Conservation (phyloP, 768 basidiomycete species). For the Termitomyces sp. region DNA sequence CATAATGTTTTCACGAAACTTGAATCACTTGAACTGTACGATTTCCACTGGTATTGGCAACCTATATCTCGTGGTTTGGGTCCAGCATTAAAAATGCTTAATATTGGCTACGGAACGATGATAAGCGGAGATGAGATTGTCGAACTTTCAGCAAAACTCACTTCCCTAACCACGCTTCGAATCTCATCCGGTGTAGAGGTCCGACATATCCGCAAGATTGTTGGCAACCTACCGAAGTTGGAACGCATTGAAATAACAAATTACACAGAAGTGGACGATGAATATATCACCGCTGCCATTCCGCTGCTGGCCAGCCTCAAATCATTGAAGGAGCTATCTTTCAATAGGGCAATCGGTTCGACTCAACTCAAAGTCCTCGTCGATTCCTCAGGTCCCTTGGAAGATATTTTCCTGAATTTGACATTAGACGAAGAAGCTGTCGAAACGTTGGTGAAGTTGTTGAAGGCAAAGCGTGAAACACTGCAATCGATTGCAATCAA, state of each 20-base stretch:
- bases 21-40: neutral
- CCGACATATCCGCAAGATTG: neutral
- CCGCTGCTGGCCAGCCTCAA: neutral
- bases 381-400: neutral
- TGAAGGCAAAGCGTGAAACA: neutral
- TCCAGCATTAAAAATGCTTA: neutral
- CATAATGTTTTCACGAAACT: neutral
- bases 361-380: neutral
- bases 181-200: neutral
- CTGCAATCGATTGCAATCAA: neutral
- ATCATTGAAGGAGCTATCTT: neutral
- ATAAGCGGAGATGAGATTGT: neutral
- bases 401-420: neutral
- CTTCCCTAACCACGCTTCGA: neutral
- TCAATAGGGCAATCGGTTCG: neutral
- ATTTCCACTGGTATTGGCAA: neutral
- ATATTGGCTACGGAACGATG: neutral
- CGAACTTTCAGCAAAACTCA: neutral
- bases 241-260: neutral
- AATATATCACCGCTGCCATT: neutral
- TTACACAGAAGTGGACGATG: neutral
- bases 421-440: neutral
- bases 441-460: neutral
- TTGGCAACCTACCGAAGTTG: neutral
- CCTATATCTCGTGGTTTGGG: neutral